These are phyloP conservation scores for Stromatinia cepivora DNA, from an alignment of 2,329 filamentous ascomycete genomes.

Conservation along the genomic window DNA sequence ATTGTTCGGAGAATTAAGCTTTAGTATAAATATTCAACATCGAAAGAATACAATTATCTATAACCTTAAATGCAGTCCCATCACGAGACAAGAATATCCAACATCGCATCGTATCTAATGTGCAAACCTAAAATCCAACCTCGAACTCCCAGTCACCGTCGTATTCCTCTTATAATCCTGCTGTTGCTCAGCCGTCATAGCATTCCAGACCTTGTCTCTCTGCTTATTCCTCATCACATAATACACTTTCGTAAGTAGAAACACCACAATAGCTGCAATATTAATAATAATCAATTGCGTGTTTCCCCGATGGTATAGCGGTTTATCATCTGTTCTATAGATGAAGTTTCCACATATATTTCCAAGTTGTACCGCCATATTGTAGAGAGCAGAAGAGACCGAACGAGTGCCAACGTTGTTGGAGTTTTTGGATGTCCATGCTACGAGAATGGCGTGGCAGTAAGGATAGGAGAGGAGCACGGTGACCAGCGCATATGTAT, in stretches of 20 bases:
- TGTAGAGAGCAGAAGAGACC: slow-evolving; percentile 63
- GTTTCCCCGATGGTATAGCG: slow-evolving; percentile 59
- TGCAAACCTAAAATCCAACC: slow-evolving; percentile 44
- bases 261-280: slow-evolving; percentile 48
- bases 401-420: slow-evolving; percentile 63
- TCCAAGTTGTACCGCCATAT: slow-evolving; percentile 48
- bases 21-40: not conserved
- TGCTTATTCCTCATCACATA: slow-evolving; percentile 49
- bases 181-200: slow-evolving; percentile 47
- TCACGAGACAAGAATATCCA: not conserved
- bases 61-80: not conserved
- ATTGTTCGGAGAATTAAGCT: not conserved
- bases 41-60: not conserved
- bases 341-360: slow-evolving; percentile 46
- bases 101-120: slow-evolving; percentile 33
- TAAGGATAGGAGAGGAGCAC: slow-evolving; percentile 37
- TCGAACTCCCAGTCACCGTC: slow-evolving; percentile 44
- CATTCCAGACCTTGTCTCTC: slow-evolving; percentile 47
- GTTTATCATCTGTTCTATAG: slow-evolving; percentile 52
- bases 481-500: slow-evolving; percentile 43
- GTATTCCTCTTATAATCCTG: slow-evolving; percentile 42
- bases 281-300: slow-evolving; percentile 55
- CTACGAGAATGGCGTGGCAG: slow-evolving; percentile 40
- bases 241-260: slow-evolving; percentile 51
- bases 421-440: slow-evolving; percentile 56